Conservation (phyloP, 1,284 basidiomycete genomes). For the Pseudomicrostroma phylloplanum region DNA sequence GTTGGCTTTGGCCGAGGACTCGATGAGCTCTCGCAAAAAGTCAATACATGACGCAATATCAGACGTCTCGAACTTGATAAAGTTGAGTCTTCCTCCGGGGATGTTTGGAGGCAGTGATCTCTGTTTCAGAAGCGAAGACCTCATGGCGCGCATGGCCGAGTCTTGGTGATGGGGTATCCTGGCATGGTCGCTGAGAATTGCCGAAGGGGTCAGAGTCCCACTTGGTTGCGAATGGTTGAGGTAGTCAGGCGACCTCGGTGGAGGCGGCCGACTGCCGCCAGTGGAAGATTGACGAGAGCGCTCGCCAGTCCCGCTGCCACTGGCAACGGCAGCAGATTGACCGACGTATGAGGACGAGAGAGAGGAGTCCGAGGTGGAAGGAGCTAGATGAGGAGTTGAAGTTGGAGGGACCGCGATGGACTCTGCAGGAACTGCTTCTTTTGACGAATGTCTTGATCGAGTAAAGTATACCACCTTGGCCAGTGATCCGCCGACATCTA, state of each 20-base stretch:
- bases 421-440: neutral
- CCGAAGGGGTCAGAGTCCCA: slow-evolving; percentile 38
- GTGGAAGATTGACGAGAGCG: slow-evolving; percentile 7
- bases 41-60: slow-evolving; percentile 72
- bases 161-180: neutral
- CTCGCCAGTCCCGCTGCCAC: slow-evolving; percentile 9
- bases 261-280: slow-evolving; percentile 9
- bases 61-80: slow-evolving; percentile 92
- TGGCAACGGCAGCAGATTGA: slow-evolving; percentile 15
- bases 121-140: slow-evolving; percentile 34
- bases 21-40: slow-evolving; percentile 83
- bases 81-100: slow-evolving; percentile 90
- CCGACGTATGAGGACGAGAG: slow-evolving; percentile 15
- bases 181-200: slow-evolving; percentile 25
- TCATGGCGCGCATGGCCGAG: slow-evolving; percentile 25
- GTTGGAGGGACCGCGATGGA: no score
- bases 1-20: slow-evolving; percentile 78
- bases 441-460: slow-evolving; percentile 41
- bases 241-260: neutral
- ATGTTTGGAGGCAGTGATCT: slow-evolving; percentile 40
- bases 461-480: slow-evolving; percentile 98
- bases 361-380: neutral
- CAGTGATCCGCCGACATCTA: slow-evolving; percentile 71
- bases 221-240: slow-evolving; percentile 20
- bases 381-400: neutral